Evolutionary conservation across 1,284 basidiomycete genomes (phyloP), one percentile per base, ranked within the genome.

Genomic region (Marasmius fiardii): DNA sequence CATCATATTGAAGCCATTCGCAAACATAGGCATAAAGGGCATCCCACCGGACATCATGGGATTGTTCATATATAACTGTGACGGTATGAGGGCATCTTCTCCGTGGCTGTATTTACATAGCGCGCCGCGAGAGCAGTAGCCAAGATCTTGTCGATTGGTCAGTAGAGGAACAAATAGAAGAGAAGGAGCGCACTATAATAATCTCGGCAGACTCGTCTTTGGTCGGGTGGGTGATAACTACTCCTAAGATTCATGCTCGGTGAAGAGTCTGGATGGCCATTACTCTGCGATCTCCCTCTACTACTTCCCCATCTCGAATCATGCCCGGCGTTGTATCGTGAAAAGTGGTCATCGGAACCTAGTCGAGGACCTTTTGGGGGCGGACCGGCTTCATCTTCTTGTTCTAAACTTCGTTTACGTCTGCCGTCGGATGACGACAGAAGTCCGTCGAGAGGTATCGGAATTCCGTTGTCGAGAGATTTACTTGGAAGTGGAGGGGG

Each of bases 51-150:
- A 61, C 55, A 69, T 61, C 47, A 68, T 61, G 54, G 66, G 51
- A 31, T 72, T 73, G 57, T 74, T 77, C 75, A 86, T 80, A 61
- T 84, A 87, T 24, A 89, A 63, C 59, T 84, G 83, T 0, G 78
- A 76, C 0, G 88, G 89, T 6, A 90, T 74, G 51, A 92, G 82
- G 23, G 89, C 88, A 65, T 90, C 88, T 2, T 89, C 88, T 33
- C 90, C 92, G 65, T 98, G 95, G 62, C 92, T 93, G 69, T 85
- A 98, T 67, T 92, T 93, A 80, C 95, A 98, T 58, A 80, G 81
- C n/a, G 82, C 86, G 37, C 95, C 95, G 26, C 95, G 86, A 51
- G 92, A 83, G 66, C 95, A 98, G 70, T 88, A 97, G 1, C 95
- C 93, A 60, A 86, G 86, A 67, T 94, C 92, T 95, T 63, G 7